Evolutionary conservation across 1,139 yeast species (phyloP).

Genomic region (Yamadazyma pseudoaaseri): DNA sequence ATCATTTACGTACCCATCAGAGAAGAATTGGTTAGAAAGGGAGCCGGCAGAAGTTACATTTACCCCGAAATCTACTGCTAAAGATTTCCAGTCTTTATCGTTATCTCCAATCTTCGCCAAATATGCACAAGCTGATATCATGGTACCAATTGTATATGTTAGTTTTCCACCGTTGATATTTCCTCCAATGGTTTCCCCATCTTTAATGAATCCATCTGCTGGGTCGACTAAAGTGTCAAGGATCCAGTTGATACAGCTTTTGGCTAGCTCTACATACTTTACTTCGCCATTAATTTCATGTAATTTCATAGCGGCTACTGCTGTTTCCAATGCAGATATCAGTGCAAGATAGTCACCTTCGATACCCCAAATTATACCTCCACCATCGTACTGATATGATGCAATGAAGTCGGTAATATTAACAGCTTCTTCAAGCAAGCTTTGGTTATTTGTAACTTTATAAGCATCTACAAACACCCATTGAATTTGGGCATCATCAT

Average conservation of each 20-base stretch:
- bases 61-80: slow-evolving; percentile 19
- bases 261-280: slow-evolving; percentile 16
- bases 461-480: slow-evolving; percentile 33
- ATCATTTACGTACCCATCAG: slow-evolving; percentile 20
- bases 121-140: slow-evolving; percentile 31
- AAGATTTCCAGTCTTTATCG: slow-evolving; percentile 17
- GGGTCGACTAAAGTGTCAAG: slow-evolving; percentile 28
- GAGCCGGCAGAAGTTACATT: slow-evolving; percentile 15
- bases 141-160: slow-evolving; percentile 36
- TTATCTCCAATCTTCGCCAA: slow-evolving; percentile 17
- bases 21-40: slow-evolving; percentile 16
- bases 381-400: slow-evolving; percentile 20
- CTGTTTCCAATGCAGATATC: slow-evolving; percentile 35
- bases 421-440: slow-evolving; percentile 10
- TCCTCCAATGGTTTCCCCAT: slow-evolving; percentile 26
- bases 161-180: slow-evolving; percentile 31
- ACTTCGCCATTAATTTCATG: slow-evolving; percentile 13
- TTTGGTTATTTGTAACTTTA: slow-evolving; percentile 11
- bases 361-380: slow-evolving; percentile 33
- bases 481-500: slow-evolving; percentile 34
- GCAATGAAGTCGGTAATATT: slow-evolving; percentile 9
- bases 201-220: slow-evolving; percentile 27
- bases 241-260: slow-evolving; percentile 22
- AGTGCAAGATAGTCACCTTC: slow-evolving; percentile 30
- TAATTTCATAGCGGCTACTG: slow-evolving; percentile 32